Conservation (phyloP, 768 basidiomycete genomes). For the Phanerochaete sordida region DNA sequence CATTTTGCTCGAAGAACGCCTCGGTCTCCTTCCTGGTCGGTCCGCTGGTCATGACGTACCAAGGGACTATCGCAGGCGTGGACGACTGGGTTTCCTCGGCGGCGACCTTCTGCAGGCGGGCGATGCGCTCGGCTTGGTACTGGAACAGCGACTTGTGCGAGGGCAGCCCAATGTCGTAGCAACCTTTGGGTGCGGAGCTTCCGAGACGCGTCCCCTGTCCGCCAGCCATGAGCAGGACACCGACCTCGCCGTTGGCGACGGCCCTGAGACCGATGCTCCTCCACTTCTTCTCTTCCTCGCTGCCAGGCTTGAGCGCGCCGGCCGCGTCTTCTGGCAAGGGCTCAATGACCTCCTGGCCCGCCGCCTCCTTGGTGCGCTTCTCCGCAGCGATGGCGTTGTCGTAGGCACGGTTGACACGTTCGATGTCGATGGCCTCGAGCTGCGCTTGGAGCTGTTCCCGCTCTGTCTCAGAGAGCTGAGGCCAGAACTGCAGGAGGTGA, state of each 20-base stretch:
- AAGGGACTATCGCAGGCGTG: constrained; percentile 73
- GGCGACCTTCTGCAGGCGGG: constrained; percentile 75
- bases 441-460: constrained; percentile 64
- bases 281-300: constrained; percentile 69
- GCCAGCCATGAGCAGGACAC: constrained; percentile 96
- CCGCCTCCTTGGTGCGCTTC: constrained; percentile 40
- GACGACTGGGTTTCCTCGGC: constrained; percentile 50
- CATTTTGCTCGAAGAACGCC: constrained; percentile 72
- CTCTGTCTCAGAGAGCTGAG: constrained; percentile 60
- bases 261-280: constrained; percentile 74
- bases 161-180: constrained; percentile 95
- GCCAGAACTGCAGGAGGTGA: constrained; percentile 89
- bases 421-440: constrained; percentile 77
- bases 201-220: constrained; percentile 96
- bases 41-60: constrained; percentile 99
- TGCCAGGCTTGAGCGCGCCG: constrained; percentile 53
- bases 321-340: constrained; percentile 79
- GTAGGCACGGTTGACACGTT: constrained; percentile 90
- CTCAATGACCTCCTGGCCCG: constrained; percentile 53
- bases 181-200: constrained; percentile 91
- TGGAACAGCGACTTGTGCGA: constrained; percentile 95
- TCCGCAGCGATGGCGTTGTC: constrained; percentile 70
- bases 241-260: constrained; percentile 79
- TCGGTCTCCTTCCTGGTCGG: constrained; percentile 89
- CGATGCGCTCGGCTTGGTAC: constrained; percentile 95